Base-by-base conservation (phyloP, 495 filamentous ascomycete species). In the Aspergillus saccharolyticus region DNA sequence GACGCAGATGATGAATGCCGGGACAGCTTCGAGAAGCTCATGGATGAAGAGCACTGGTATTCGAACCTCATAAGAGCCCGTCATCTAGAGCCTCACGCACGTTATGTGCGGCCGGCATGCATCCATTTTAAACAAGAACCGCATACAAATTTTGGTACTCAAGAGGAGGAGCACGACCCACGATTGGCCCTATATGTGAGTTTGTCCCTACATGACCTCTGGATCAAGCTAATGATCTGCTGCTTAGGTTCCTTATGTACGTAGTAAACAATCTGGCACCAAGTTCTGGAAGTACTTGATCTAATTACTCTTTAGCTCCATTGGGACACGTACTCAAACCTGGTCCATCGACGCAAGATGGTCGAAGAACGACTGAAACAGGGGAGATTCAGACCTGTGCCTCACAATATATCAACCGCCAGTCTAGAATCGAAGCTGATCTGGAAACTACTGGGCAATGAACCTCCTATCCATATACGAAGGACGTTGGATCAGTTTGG, bases 401-500 rank as follows among this genome's bases (percentile, higher is more conserved):
- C 82, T 0, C 59, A 68, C 24, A 67, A 81, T 15, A 74, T 88
- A 22, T 78, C 77, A 0, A 69, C 80, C 7, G 82, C 83, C 0
- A 74, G 63, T 42, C 66, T 85, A 4, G 85, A 86, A 54, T 72
- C 80, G 17, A 77, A 82, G 48, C 71, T 87, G 1, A 82, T 86
- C 12, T 88, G 85, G 85, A 76, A 82, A 59, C 84, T 83, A 53
- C 71, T 88, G 0, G 80, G 80, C n/a, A 80, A 76, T 48, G 83
- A 89, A 51, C 83, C 80, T 7, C 84, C 85, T 0, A 70, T 87
- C 17, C 86, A 87, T 60, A 80, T 79, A 56, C 78, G 85, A 10
- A 74, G 85, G 28, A 88, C 85, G 1, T 59, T 89, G 9, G 85
- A 89, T 54, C 85, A 88, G 62, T 88, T 79, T 53, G 84, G 84